phyloP scores from a whole-genome alignment of 2,329 filamentous ascomycete genomes.

The Aspergillus versicolor region DNA sequence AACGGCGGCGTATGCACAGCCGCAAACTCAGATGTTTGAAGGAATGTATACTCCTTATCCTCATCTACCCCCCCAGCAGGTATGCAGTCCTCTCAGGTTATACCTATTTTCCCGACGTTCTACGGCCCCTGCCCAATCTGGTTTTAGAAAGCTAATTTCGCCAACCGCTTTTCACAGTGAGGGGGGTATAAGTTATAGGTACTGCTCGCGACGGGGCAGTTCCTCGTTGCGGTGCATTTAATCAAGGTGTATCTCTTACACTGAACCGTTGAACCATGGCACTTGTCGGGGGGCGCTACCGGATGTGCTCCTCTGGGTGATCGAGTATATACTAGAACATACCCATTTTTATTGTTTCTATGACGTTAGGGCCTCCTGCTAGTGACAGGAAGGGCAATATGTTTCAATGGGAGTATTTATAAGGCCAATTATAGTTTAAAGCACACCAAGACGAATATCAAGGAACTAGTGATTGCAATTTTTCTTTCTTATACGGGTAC shows the following conservation, averaged over 20 bases:
- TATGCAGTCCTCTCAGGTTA: constrained; percentile 44
- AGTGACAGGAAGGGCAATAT: background rate
- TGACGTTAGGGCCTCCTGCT: background rate
- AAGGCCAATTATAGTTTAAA: background rate
- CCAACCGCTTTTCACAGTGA: background rate
- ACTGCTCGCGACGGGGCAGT: background rate
- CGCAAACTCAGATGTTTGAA: constrained; percentile 75
- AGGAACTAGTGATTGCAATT: background rate
- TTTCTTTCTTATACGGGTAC: constrained; percentile 8
- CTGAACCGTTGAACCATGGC: no score
- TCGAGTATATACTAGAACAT: constrained; percentile 1
- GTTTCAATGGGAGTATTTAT: background rate
- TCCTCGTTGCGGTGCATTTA: background rate
- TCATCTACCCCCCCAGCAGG: constrained; percentile 78
- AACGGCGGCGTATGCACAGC: constrained; percentile 71
- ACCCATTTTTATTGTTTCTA: constrained; percentile 1
- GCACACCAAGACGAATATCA: background rate
- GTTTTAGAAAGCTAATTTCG: background rate
- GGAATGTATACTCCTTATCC: constrained; percentile 79
- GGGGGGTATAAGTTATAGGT: background rate
- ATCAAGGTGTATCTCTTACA: no score
- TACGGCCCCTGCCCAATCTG: background rate
- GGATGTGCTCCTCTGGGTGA: constrained; percentile 1
- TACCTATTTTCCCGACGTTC: background rate
- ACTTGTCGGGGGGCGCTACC: background rate